phyloP scores from a whole-genome alignment of 805 yeast species.

The Kodamaea kaohsiungensis region DNA sequence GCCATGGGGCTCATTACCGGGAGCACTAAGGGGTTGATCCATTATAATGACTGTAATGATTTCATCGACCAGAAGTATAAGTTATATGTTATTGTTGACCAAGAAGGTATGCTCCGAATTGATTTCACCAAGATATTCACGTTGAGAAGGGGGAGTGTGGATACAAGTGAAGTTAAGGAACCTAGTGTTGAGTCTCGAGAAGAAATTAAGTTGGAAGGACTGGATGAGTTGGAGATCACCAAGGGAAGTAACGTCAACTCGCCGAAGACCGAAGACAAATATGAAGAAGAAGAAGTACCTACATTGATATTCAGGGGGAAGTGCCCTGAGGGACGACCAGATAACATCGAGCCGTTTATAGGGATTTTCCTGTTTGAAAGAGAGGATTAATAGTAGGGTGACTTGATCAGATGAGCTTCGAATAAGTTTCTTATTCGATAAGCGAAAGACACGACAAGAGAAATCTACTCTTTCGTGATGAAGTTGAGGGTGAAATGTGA shows the following conservation, averaged over 20 bases:
- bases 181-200: background rate
- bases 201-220: background rate
- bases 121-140: constrained; percentile 51
- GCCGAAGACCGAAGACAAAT: constrained; percentile 27
- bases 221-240: constrained; percentile 2
- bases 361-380: constrained; percentile 55
- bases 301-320: constrained; percentile 51
- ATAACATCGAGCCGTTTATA: constrained; percentile 52
- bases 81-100: constrained; percentile 49
- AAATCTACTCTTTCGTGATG: background rate
- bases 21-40: constrained; percentile 47
- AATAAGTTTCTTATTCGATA: no score
- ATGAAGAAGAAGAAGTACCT: constrained; percentile 45
- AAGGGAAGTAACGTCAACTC: constrained; percentile 5
- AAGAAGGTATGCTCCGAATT: constrained; percentile 45
- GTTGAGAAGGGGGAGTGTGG: constrained; percentile 5
- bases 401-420: no score
- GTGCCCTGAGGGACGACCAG: constrained; percentile 56
- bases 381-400: constrained; percentile 27
- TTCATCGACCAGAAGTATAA: constrained; percentile 49
- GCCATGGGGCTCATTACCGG: constrained; percentile 61
- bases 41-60: constrained; percentile 50
- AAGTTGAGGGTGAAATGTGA: background rate
- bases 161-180: constrained; percentile 4
- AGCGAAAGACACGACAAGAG: background rate